These are phyloP conservation scores for Gossypium gossypioides DNA, from an alignment of 441 rosid genomes.

Conservation along the genomic window DNA sequence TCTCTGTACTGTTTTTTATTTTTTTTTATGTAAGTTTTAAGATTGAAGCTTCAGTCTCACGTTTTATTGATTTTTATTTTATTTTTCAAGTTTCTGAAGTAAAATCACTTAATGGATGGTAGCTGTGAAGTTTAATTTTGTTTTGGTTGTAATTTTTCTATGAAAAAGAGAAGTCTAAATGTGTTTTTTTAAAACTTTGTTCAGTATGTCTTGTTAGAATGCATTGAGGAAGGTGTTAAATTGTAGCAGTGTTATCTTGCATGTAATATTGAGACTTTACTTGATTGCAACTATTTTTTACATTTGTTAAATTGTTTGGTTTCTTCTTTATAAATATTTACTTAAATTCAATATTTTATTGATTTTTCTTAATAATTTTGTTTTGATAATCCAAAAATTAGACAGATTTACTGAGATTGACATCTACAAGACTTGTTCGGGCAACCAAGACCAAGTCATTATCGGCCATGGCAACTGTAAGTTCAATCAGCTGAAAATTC, in stretches of 20 bases:
- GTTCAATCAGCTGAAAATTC: constrained; percentile 15
- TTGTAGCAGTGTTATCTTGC: neutral
- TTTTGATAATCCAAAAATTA: constrained; percentile 32
- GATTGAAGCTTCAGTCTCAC: neutral
- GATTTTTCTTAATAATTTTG: constrained; percentile 16
- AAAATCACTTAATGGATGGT: neutral
- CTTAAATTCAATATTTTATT: neutral
- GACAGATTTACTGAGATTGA: constrained; percentile 52
- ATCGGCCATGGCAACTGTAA: constrained; percentile 67
- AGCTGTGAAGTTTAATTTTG: neutral
- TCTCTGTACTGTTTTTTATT: neutral
- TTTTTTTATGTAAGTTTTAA: neutral
- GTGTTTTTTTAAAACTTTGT: neutral
- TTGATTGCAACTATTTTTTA: neutral
- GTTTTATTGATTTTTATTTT: neutral
- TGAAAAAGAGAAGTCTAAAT: neutral
- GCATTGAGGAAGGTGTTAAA: constrained; percentile 9
- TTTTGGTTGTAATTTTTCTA: neutral
- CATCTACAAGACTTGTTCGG: constrained; percentile 36
- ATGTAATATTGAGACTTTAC: constrained; percentile 4
- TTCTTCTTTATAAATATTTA: neutral
- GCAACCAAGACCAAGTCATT: constrained; percentile 24
- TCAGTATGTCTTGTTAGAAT: constrained; percentile 1
- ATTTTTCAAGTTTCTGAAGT: neutral
- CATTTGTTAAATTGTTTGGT: neutral